These are phyloP conservation scores for Hippophae rhamnoides DNA, from an alignment of 306 rosid species.

Conservation along the genomic window DNA sequence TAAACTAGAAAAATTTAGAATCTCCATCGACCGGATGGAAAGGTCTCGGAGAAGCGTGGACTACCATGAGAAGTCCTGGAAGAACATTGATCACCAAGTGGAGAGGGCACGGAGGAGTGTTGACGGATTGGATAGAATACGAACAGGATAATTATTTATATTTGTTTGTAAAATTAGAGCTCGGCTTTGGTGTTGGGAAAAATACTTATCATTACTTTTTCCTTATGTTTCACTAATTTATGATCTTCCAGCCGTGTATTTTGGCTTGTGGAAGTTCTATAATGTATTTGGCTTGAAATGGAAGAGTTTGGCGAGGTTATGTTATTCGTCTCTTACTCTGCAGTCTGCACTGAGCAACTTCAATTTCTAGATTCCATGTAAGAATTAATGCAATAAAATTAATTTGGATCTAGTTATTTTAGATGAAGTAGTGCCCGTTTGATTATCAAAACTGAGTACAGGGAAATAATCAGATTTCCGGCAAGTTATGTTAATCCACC, in stretches of 20 bases:
- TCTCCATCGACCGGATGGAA: constrained; percentile 62
- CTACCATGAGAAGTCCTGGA: constrained; percentile 80
- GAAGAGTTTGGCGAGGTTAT: constrained; percentile 25
- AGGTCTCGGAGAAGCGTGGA: constrained; percentile 83
- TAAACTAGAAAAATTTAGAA: constrained; percentile 61
- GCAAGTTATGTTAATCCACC: too few relatives aligned
- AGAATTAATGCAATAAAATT: too few relatives aligned
- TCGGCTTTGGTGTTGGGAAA: constrained; percentile 33
- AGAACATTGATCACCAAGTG: constrained; percentile 64
- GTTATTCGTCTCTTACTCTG: too few relatives aligned
- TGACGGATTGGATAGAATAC: constrained; percentile 76
- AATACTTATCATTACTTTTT: constrained; percentile 2
- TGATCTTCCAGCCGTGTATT: constrained; percentile 44
- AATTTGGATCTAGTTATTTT: too few relatives aligned
- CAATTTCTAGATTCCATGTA: too few relatives aligned
- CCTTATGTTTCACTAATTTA: constrained; percentile 15
- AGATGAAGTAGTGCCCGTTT: too few relatives aligned
- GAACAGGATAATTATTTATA: constrained; percentile 44
- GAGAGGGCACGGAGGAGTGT: constrained; percentile 85
- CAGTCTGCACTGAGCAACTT: too few relatives aligned
- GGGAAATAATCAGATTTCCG: too few relatives aligned
- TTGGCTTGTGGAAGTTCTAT: constrained; percentile 36
- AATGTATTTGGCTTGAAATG: constrained; percentile 31
- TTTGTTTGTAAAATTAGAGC: constrained; percentile 31
- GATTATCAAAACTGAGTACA: too few relatives aligned